Percentiles rank a stretch among this genome's conserved stretches.
Evolutionary conservation across 2,329 filamentous ascomycete species (phyloP).

Genomic region (Fusarium siculi): DNA sequence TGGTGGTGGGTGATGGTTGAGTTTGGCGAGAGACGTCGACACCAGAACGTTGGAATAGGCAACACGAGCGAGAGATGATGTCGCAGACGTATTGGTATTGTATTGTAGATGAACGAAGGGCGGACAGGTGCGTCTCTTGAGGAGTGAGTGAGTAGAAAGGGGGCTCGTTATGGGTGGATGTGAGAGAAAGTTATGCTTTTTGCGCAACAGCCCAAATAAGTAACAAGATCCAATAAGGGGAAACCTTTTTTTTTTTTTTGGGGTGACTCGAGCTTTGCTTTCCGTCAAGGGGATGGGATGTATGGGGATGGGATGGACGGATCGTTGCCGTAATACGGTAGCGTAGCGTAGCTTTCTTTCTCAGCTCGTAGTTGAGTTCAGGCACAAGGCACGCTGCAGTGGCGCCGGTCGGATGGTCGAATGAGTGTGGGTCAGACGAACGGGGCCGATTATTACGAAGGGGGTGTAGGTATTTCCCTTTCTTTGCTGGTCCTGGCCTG

Average conservation of each 20-base stretch:
- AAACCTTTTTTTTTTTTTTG: constrained; percentile 33
- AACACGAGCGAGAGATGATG: constrained; percentile 48
- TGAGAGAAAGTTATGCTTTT: constrained; percentile 33
- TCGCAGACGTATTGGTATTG: constrained; percentile 39
- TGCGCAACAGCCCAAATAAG: constrained; percentile 32
- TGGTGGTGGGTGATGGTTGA: constrained; percentile 38
- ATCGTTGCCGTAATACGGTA: constrained; percentile 40
- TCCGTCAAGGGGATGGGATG: constrained; percentile 33
- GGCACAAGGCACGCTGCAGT: constrained; percentile 41
- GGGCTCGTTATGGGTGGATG: constrained; percentile 20
- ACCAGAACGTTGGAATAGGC: constrained; percentile 48
- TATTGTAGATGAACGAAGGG: constrained; percentile 29
- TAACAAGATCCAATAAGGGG: constrained; percentile 31
- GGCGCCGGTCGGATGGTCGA: constrained; percentile 44
- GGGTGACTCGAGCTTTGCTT: constrained; percentile 32
- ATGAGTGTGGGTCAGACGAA: constrained; percentile 44
- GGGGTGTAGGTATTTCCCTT: constrained; percentile 22
- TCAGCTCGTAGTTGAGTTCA: constrained; percentile 37
- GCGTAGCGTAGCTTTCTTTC: constrained; percentile 36
- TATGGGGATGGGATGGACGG: constrained; percentile 19
- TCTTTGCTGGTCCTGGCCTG: constrained; percentile 2
- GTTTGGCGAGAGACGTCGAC: constrained; percentile 46
- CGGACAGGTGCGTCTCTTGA: constrained; percentile 40
- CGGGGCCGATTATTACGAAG: constrained; percentile 36
- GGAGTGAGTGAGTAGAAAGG: constrained; percentile 27